phyloP scores from a whole-genome alignment of 345 rosid species.

The Passiflora organensis region DNA sequence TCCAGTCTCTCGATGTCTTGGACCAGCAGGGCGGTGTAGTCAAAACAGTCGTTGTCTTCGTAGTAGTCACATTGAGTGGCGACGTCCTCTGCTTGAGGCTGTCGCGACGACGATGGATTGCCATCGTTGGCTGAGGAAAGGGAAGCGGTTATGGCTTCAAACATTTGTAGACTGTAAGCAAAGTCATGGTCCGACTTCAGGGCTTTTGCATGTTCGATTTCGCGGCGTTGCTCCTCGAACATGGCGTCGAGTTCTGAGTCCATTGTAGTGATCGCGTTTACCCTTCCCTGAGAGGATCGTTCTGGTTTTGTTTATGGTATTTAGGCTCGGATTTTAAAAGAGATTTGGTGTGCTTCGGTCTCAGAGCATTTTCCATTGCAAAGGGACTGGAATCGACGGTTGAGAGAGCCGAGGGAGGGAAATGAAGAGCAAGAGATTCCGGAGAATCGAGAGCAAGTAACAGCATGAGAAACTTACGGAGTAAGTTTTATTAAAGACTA shows the following conservation, averaged over 20 bases:
- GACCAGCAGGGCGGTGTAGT: constrained; percentile 30
- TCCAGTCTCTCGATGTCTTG: constrained; percentile 41
- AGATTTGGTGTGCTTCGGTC: no score
- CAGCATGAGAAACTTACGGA: no score
- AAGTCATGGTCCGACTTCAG: constrained; percentile 41
- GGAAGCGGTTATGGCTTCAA: constrained; percentile 54
- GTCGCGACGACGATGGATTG: constrained; percentile 12
- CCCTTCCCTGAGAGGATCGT: no score
- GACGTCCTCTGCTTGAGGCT: constrained; percentile 5
- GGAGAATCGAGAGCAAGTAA: no score
- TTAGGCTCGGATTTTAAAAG: no score
- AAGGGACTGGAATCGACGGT: no score
- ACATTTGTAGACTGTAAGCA: constrained; percentile 61
- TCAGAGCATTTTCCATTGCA: no score
- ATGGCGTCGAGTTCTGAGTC: constrained; percentile 13
- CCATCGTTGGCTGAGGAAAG: constrained; percentile 27
- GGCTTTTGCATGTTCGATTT: constrained; percentile 42
- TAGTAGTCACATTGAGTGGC: background rate
- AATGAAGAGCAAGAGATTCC: no score
- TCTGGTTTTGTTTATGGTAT: no score
- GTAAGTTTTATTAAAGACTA: no score
- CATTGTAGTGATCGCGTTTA: no score
- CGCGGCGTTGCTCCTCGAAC: constrained; percentile 39
- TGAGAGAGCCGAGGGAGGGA: no score
- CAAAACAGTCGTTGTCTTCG: constrained; percentile 6